phyloP scores from a whole-genome alignment of 2,329 filamentous ascomycete species.

The Diatrype stigma region DNA sequence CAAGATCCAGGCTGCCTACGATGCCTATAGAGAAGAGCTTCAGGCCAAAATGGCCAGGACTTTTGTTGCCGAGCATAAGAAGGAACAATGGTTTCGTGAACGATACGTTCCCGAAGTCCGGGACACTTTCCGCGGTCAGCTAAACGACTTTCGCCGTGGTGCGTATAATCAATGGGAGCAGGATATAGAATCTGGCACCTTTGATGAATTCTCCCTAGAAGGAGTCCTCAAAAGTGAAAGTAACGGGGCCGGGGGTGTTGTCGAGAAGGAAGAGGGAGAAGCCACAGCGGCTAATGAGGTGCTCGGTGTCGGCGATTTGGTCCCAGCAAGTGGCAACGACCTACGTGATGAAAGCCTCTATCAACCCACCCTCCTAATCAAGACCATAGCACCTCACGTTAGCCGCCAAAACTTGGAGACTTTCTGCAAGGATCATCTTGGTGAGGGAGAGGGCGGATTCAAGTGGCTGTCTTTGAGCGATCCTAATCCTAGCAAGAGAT shows the following conservation, averaged over 20 bases:
- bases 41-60: conserved; percentile 77
- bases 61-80: conserved; percentile 89
- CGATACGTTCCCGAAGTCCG: conserved; percentile 83
- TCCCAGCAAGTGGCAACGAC: conserved; percentile 79
- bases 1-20: conserved; percentile 69
- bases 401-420: conserved; percentile 88
- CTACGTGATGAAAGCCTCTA: conserved; percentile 83
- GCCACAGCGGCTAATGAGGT: conserved; percentile 88
- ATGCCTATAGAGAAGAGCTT: conserved; percentile 63
- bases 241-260: conserved; percentile 76
- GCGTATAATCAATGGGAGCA: conserved; percentile 85
- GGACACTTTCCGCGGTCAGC: conserved; percentile 66
- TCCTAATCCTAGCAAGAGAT: conserved; percentile 94
- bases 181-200: conserved; percentile 77
- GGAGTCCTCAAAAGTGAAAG: conserved; percentile 91
- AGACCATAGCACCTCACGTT: conserved; percentile 95
- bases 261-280: conserved; percentile 95
- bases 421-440: conserved; percentile 91
- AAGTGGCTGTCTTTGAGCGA: conserved; percentile 96
- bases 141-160: conserved; percentile 75
- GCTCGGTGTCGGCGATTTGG: conserved; percentile 83
- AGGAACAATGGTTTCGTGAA: conserved; percentile 97
- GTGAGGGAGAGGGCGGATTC: conserved; percentile 86
- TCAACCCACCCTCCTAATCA: conserved; percentile 92
- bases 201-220: conserved; percentile 92